Evolutionary conservation across 1,139 yeast genomes (phyloP).

Genomic region (Sugiyamaella grinbergsii): DNA sequence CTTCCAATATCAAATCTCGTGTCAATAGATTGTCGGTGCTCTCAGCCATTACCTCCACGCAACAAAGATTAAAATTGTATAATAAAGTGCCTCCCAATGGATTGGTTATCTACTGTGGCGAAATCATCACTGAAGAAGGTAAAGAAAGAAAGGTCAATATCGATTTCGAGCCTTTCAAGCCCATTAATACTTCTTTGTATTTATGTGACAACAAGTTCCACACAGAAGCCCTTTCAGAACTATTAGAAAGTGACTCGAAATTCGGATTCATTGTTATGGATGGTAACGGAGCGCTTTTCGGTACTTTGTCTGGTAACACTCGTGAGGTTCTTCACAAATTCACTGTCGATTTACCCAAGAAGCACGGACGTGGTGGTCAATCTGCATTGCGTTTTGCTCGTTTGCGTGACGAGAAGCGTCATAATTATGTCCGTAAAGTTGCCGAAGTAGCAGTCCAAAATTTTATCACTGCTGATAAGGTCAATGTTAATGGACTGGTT

Average conservation of each 20-base stretch:
- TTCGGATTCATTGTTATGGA: slow-evolving; percentile 98
- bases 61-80: slow-evolving; percentile 90
- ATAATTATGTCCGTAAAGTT: slow-evolving; percentile 95
- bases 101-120: slow-evolving; percentile 96
- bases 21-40: slow-evolving; percentile 93
- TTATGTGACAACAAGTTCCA: slow-evolving; percentile 98
- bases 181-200: slow-evolving; percentile 93
- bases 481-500: slow-evolving; percentile 89
- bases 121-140: slow-evolving; percentile 94
- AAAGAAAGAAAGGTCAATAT: slow-evolving; percentile 93
- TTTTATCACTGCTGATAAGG: slow-evolving; percentile 89
- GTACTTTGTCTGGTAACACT: slow-evolving; percentile 95
- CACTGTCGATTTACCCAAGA: slow-evolving; percentile 95
- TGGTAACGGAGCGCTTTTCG: slow-evolving; percentile 97
- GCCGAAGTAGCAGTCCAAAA: slow-evolving; percentile 98
- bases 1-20: slow-evolving; percentile 95
- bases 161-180: slow-evolving; percentile 97
- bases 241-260: slow-evolving; percentile 91
- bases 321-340: slow-evolving; percentile 95
- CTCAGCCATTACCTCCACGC: slow-evolving; percentile 96
- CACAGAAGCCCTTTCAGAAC: slow-evolving; percentile 92
- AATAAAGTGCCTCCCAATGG: slow-evolving; percentile 91
- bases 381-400: slow-evolving; percentile 98
- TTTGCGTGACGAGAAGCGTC: slow-evolving; percentile 98
- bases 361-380: slow-evolving; percentile 99